Evolutionary conservation across 192 early-diverging fungal genomes (phyloP).

Genomic region (Coemansia sp.): DNA sequence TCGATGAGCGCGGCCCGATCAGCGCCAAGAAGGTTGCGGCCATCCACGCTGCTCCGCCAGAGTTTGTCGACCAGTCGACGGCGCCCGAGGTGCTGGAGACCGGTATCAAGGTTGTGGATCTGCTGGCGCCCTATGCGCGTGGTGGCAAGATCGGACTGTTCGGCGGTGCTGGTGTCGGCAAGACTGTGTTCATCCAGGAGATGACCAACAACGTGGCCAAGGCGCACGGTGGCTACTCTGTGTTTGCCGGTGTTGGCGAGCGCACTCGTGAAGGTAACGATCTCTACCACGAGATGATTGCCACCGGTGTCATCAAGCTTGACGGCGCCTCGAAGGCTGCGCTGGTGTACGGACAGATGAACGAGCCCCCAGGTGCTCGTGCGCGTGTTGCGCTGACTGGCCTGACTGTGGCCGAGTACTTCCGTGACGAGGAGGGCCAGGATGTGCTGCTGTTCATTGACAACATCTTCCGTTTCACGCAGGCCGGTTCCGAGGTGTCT

Average conservation of each 20-base stretch:
- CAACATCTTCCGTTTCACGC: constrained; percentile 99
- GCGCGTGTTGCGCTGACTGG: constrained; percentile 97
- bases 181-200: constrained; percentile 99
- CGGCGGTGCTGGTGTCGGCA: constrained; percentile 99
- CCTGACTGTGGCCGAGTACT: constrained; percentile 98
- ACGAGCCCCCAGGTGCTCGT: constrained; percentile 98
- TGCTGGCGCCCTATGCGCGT: constrained; percentile 94
- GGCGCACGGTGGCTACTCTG: constrained; percentile 97
- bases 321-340: constrained; percentile 93
- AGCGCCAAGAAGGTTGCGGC: constrained; percentile 80
- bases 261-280: constrained; percentile 99
- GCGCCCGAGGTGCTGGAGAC: constrained; percentile 93
- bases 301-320: constrained; percentile 94
- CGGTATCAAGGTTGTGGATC: constrained; percentile 98
- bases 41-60: constrained; percentile 91
- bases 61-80: constrained; percentile 94
- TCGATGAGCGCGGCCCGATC: constrained; percentile 97
- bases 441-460: constrained; percentile 99
- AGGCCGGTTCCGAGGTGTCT: constrained; percentile 99
- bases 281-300: constrained; percentile 98
- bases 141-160: constrained; percentile 99
- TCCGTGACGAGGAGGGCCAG: constrained; percentile 99
- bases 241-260: constrained; percentile 98
- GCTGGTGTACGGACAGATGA: constrained; percentile 98
- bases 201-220: constrained; percentile 99